Conservation (phyloP, 495 filamentous ascomycete species). For the Podospora pseudoanserina region DNA sequence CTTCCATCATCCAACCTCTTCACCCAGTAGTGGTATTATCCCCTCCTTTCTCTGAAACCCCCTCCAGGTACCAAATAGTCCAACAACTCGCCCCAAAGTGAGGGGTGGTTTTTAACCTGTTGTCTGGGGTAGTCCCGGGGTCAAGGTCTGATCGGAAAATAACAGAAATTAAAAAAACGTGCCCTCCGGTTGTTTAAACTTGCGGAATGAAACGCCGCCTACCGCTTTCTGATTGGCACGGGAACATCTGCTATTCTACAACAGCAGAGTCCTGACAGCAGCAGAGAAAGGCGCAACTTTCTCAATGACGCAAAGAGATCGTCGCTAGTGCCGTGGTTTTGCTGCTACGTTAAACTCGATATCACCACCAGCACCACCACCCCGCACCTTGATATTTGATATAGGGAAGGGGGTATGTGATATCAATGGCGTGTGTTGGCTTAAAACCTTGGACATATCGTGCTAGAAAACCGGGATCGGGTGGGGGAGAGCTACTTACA, state of each 20-base stretch:
- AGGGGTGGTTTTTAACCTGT: not conserved
- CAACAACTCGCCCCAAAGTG: not conserved
- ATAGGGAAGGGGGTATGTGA: not conserved
- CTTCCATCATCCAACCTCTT: not conserved
- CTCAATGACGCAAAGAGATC: conserved; percentile 9
- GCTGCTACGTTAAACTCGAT: not conserved
- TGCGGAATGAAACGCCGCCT: conserved; percentile 32
- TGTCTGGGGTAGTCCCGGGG: conserved; percentile 4
- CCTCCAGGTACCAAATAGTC: not conserved
- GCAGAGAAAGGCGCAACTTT: not conserved
- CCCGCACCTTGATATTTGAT: not conserved
- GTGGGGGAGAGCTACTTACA: not conserved
- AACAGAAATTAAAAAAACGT: conserved; percentile 29
- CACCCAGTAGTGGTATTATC: not conserved
- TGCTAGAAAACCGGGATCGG: conserved; percentile 6
- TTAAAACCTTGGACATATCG: not conserved
- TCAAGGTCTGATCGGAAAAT: conserved; percentile 29
- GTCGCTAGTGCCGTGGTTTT: not conserved
- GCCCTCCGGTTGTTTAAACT: conserved; percentile 21
- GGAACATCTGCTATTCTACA: conserved; percentile 12
- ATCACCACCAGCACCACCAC: not conserved
- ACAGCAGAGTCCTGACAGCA: not conserved
- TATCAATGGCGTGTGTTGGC: not conserved
- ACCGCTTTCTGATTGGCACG: conserved; percentile 16
- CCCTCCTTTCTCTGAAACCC: not conserved